Percentiles rank a stretch among this genome's conserved stretches.
These are phyloP conservation scores for Solanum piurae DNA, from an alignment of 257 asterid genomes.

Conservation along the genomic window DNA sequence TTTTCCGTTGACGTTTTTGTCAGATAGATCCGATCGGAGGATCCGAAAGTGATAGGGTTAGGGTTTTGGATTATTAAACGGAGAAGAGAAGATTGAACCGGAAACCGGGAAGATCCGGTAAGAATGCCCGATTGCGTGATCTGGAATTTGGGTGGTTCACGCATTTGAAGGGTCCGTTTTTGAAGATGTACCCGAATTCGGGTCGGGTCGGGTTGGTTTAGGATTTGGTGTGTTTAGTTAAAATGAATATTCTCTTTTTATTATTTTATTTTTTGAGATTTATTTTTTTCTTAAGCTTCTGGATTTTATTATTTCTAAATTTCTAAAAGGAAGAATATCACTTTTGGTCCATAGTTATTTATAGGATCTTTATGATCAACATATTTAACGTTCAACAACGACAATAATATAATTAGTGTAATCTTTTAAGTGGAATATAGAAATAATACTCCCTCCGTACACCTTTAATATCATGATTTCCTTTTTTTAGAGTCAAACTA, in stretches of 20 bases:
- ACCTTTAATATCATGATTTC: no score
- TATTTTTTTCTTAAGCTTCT: neutral
- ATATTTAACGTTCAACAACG: neutral
- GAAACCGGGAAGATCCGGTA: constrained; percentile 17
- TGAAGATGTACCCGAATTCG: neutral
- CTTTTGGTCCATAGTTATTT: neutral
- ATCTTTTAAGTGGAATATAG: no score
- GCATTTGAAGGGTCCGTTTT: constrained; percentile 17
- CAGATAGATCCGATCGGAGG: constrained; percentile 45
- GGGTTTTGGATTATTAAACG: constrained; percentile 30
- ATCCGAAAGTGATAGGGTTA: constrained; percentile 48
- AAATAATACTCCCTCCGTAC: rapidly evolving
- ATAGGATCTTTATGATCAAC: neutral
- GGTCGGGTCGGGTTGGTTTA: constrained; percentile 26
- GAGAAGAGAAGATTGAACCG: constrained; percentile 6
- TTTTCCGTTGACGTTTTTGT: neutral
- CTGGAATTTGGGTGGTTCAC: neutral
- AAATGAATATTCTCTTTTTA: neutral
- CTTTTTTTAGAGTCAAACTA: no score
- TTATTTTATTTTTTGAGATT: neutral
- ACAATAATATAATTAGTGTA: neutral
- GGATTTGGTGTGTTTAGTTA: neutral
- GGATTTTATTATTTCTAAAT: neutral
- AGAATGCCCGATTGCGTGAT: constrained; percentile 11
- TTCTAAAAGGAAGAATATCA: neutral